Percentiles rank a stretch among this genome's conserved stretches.
These are phyloP conservation scores for Fusarium algeriense DNA, from an alignment of 2,329 filamentous ascomycete species.

Conservation along the genomic window DNA sequence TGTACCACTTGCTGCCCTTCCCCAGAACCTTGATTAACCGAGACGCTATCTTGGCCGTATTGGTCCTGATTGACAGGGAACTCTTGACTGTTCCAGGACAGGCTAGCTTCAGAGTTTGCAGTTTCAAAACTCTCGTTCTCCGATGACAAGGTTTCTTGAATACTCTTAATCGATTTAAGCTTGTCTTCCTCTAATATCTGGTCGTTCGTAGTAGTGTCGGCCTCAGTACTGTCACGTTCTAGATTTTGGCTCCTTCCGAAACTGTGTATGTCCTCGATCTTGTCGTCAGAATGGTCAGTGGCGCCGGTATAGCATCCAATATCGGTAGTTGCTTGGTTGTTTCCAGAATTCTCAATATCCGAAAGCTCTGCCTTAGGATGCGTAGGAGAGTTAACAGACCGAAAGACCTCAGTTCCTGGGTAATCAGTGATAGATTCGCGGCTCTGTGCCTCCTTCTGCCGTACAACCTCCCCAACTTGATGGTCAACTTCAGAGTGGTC, in stretches of 20 bases:
- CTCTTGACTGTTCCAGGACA: neutral
- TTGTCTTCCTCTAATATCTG: neutral
- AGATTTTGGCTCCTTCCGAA: neutral
- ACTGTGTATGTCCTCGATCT: neutral
- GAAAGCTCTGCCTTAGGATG: neutral
- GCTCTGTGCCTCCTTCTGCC: neutral
- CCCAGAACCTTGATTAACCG: neutral
- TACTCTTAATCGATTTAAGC: neutral
- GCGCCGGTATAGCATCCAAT: neutral
- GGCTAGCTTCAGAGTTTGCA: constrained; percentile 2
- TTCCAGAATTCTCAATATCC: neutral
- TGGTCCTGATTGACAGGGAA: neutral
- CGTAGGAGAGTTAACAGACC: neutral
- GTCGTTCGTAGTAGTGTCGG: neutral
- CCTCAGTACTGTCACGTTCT: neutral
- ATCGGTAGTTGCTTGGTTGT: neutral
- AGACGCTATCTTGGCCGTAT: constrained; percentile 6
- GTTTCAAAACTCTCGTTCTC: constrained; percentile 12
- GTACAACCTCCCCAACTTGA: neutral
- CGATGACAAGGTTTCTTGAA: neutral
- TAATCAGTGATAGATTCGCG: neutral
- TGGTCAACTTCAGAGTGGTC: neutral
- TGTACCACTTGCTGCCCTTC: neutral
- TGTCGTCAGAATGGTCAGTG: neutral
- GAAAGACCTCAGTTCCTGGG: neutral